Evolutionary conservation across 2,329 filamentous ascomycete genomes (phyloP).

Genomic region (Cordyceps farinosa): DNA sequence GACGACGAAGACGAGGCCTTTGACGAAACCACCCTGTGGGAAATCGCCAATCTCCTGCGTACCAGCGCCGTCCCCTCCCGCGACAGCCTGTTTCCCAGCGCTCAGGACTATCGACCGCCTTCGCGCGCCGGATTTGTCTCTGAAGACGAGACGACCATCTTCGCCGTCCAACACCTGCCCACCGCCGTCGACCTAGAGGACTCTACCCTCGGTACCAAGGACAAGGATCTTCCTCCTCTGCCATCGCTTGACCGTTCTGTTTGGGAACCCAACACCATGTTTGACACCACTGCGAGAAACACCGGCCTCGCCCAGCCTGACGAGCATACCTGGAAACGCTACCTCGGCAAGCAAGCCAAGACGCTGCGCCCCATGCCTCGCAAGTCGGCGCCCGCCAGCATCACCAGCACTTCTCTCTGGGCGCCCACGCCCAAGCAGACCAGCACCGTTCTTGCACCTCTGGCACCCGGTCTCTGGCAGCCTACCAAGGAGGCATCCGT

Average conservation of each 20-base stretch:
- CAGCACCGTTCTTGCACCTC: background rate
- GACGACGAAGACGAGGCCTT: constrained; percentile 49
- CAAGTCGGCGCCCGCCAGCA: constrained; percentile 12
- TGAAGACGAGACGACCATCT: background rate
- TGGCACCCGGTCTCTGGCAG: background rate
- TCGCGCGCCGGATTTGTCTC: constrained; percentile 2
- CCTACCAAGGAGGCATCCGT: background rate
- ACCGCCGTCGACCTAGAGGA: background rate
- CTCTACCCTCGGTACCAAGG: constrained; percentile 20
- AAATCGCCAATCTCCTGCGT: constrained; percentile 58
- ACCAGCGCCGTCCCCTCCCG: constrained; percentile 50
- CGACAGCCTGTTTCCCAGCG: constrained; percentile 44
- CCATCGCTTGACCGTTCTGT: background rate
- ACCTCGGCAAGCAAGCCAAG: constrained; percentile 23
- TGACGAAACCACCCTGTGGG: constrained; percentile 60
- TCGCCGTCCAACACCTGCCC: background rate
- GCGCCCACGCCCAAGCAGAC: background rate
- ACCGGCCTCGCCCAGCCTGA: constrained; percentile 35
- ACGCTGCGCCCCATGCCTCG: constrained; percentile 16
- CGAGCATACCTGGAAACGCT: constrained; percentile 32
- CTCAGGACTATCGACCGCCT: constrained; percentile 7
- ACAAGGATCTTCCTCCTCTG: constrained; percentile 14
- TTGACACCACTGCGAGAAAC: background rate
- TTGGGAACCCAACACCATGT: constrained; percentile 14
- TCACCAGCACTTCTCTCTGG: constrained; percentile 17